Evolutionary conservation across 768 basidiomycete genomes (phyloP).

Genomic region (Lactifluus rugatus): DNA sequence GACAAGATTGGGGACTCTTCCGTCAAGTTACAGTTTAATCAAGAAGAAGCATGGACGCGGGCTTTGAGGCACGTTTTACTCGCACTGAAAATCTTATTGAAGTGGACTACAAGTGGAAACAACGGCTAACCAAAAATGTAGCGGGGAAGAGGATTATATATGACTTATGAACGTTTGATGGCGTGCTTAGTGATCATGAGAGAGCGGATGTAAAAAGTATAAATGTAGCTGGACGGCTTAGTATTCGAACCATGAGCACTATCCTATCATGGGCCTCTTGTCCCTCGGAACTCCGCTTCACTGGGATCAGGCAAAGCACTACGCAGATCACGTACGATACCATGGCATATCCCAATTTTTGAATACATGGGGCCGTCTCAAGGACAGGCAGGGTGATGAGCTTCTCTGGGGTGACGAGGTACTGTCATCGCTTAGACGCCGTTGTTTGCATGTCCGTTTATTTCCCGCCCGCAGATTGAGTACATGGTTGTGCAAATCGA

Average conservation of each 20-base stretch:
- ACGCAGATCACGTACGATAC: slow-evolving; percentile 79
- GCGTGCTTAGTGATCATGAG: slow-evolving; percentile 3
- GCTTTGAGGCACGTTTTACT: slow-evolving; percentile 85
- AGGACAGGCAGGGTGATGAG: slow-evolving; percentile 84
- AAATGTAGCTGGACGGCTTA: not conserved
- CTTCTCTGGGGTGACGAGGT: slow-evolving; percentile 99
- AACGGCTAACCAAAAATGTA: slow-evolving; percentile 38
- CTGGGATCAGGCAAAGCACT: slow-evolving; percentile 83
- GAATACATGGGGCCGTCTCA: slow-evolving; percentile 85
- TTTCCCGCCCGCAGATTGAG: slow-evolving; percentile 54
- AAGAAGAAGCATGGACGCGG: slow-evolving; percentile 94
- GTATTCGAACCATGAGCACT: not conserved
- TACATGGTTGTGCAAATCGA: slow-evolving; percentile 92
- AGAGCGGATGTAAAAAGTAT: not conserved
- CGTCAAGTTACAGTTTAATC: slow-evolving; percentile 88
- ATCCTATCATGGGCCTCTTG: slow-evolving; percentile 79
- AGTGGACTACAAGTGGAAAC: slow-evolving; percentile 74
- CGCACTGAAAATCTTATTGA: slow-evolving; percentile 78
- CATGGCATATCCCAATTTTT: slow-evolving; percentile 96
- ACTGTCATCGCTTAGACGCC: slow-evolving; percentile 6
- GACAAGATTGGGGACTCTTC: slow-evolving; percentile 96
- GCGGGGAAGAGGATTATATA: not conserved
- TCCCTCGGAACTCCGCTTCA: slow-evolving; percentile 85
- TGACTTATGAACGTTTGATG: no score
- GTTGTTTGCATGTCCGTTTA: not conserved